Percentiles rank a stretch among this genome's conserved stretches.
Conservation (phyloP, 2,329 filamentous ascomycete genomes). For the Fusarium fujikuroi region DNA sequence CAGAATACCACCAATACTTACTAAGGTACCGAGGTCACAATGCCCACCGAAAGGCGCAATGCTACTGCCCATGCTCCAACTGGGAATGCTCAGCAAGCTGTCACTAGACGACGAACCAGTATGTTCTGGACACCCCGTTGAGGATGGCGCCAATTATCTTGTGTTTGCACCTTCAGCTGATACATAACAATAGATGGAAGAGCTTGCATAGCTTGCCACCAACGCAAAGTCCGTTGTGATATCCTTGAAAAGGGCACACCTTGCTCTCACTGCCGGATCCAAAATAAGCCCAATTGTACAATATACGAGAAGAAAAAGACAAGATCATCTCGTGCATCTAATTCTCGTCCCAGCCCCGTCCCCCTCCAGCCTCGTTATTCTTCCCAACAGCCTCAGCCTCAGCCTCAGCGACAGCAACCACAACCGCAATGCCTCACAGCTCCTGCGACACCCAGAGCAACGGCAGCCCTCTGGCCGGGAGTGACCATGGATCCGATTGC, state of each 20-base stretch:
- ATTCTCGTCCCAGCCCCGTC: constrained; percentile 47
- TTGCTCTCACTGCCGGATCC: constrained; percentile 59
- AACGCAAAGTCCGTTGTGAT: constrained; percentile 63
- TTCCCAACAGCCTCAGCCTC: constrained; percentile 33
- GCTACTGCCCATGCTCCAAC: neutral
- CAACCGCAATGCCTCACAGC: constrained; percentile 47
- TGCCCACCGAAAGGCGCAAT: constrained; percentile 18
- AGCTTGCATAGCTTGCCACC: constrained; percentile 61
- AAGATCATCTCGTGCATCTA: constrained; percentile 47
- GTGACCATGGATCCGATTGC: neutral
- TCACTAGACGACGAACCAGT: constrained; percentile 23
- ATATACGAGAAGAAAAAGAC: constrained; percentile 61
- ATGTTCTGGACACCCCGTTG: constrained; percentile 2
- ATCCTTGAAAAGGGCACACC: constrained; percentile 58
- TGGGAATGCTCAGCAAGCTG: neutral
- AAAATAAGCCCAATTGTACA: constrained; percentile 55
- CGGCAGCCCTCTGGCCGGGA: constrained; percentile 25
- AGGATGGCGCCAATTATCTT: neutral
- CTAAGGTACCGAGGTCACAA: neutral
- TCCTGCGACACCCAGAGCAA: constrained; percentile 33
- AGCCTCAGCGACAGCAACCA: neutral
- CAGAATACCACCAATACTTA: neutral
- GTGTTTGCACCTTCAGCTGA: neutral
- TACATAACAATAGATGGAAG: constrained; percentile 44
- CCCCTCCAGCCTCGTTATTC: constrained; percentile 59